These are phyloP conservation scores for Botrytis aclada DNA, from an alignment of 2,329 filamentous ascomycete genomes.

Conservation along the genomic window DNA sequence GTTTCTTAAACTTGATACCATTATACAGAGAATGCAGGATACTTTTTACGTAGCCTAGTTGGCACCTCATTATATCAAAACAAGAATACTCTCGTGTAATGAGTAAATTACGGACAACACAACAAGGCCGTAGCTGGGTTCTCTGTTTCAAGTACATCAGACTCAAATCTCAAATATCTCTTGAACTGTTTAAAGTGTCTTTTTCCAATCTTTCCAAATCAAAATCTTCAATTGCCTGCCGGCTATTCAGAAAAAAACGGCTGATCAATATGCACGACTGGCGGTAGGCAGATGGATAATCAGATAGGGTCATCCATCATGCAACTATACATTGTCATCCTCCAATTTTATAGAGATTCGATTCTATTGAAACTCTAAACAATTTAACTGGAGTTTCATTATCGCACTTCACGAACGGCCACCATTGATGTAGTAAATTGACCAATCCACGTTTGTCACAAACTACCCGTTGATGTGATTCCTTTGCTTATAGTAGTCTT, in stretches of 20 bases:
- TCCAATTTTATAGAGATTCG: not conserved
- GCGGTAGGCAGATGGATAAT: not conserved
- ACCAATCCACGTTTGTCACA: not conserved
- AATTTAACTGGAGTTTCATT: not conserved
- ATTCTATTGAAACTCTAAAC: not conserved
- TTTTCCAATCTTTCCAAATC: not conserved
- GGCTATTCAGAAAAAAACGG: not conserved
- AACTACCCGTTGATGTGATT: not conserved
- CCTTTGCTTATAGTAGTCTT: not conserved
- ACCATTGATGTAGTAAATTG: not conserved
- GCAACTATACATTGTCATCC: not conserved
- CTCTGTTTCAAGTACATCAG: not conserved
- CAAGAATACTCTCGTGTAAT: not conserved
- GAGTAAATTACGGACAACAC: not conserved
- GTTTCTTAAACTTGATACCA: constrained; percentile 11
- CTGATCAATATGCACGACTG: not conserved
- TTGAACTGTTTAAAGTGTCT: not conserved
- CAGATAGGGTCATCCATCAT: not conserved
- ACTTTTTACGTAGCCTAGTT: not conserved
- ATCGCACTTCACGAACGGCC: not conserved
- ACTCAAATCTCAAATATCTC: not conserved
- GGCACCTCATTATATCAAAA: not conserved
- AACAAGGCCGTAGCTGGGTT: not conserved
- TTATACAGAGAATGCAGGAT: not conserved
- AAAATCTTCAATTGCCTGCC: not conserved